phyloP scores from a whole-genome alignment of 495 filamentous ascomycete species.

The Podospora pseudoanserina region DNA sequence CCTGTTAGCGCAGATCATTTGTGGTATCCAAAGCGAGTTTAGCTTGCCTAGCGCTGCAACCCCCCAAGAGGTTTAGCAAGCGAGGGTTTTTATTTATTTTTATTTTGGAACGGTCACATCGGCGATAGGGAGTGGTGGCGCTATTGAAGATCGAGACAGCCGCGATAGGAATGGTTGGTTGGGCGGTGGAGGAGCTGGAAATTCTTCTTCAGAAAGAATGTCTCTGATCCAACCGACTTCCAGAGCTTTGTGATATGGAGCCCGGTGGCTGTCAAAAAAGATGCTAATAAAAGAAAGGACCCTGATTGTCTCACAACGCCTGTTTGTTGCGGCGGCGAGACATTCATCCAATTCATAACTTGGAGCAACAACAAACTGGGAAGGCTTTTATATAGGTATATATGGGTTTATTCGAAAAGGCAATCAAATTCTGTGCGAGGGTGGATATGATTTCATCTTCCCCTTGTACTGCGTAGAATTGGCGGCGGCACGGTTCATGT shows the following conservation, averaged over 20 bases:
- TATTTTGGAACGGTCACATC: neutral
- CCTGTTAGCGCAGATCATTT: neutral
- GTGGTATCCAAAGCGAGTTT: neutral
- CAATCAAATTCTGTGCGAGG: slow-evolving; percentile 1
- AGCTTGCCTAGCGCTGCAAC: neutral
- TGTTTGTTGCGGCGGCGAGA: neutral
- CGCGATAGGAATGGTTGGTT: neutral
- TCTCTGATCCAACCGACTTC: neutral
- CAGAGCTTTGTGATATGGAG: neutral
- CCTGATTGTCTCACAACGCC: neutral
- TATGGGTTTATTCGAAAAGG: neutral
- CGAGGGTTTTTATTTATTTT: neutral
- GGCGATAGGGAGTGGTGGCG: neutral
- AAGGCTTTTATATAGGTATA: neutral
- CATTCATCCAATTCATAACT: neutral
- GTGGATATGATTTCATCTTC: slow-evolving; percentile 8
- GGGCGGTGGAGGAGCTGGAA: neutral
- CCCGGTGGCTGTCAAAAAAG: too few species aligned
- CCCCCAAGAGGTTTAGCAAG: neutral
- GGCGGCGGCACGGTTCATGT: slow-evolving; percentile 12
- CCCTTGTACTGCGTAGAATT: neutral
- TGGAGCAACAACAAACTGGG: neutral
- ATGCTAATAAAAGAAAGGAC: too few species aligned
- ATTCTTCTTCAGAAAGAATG: neutral
- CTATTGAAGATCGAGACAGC: neutral